phyloP scores from a whole-genome alignment of 352 stramenopile genomes.

The Elongisporangium undulatum region DNA sequence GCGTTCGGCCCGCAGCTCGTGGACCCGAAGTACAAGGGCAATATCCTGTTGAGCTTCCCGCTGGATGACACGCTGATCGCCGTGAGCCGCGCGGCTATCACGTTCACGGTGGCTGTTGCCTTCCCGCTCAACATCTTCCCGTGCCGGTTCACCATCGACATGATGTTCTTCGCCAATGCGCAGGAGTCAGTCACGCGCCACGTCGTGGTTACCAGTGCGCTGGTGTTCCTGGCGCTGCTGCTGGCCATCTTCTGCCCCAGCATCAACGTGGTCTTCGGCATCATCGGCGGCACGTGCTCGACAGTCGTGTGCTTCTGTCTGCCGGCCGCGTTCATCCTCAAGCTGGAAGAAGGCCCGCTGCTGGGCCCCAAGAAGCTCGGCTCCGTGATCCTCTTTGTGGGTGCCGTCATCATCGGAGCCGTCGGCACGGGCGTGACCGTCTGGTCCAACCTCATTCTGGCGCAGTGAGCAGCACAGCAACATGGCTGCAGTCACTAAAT shows the following conservation, averaged over 20 bases:
- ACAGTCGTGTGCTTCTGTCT: conserved; percentile 83
- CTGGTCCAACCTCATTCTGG: conserved; percentile 54
- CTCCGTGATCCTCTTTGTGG: conserved; percentile 62
- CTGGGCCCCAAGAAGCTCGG: conserved; percentile 71
- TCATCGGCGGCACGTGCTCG: conserved; percentile 83
- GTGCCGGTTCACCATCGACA: conserved; percentile 83
- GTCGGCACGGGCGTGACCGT: conserved; percentile 70
- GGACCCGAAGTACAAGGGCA: conserved; percentile 73
- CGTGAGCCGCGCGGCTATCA: conserved; percentile 76
- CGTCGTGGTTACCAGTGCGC: conserved; percentile 49
- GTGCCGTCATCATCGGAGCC: conserved; percentile 63
- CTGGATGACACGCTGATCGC: conserved; percentile 75
- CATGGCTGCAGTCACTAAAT: background rate
- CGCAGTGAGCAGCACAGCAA: background rate
- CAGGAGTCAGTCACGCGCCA: conserved; percentile 66
- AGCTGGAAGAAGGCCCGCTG: conserved; percentile 71
- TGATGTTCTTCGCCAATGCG: conserved; percentile 85
- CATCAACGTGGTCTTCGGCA: conserved; percentile 85
- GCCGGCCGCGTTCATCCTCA: conserved; percentile 80
- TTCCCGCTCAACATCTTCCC: conserved; percentile 88
- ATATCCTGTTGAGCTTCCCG: conserved; percentile 79
- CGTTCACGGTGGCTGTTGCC: conserved; percentile 80
- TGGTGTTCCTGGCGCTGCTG: conserved; percentile 65
- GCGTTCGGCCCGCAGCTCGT: conserved; percentile 62
- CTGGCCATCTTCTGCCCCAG: conserved; percentile 82